phyloP scores from a whole-genome alignment of 2,329 filamentous ascomycete genomes.

The Apiospora kogelbergensis region DNA sequence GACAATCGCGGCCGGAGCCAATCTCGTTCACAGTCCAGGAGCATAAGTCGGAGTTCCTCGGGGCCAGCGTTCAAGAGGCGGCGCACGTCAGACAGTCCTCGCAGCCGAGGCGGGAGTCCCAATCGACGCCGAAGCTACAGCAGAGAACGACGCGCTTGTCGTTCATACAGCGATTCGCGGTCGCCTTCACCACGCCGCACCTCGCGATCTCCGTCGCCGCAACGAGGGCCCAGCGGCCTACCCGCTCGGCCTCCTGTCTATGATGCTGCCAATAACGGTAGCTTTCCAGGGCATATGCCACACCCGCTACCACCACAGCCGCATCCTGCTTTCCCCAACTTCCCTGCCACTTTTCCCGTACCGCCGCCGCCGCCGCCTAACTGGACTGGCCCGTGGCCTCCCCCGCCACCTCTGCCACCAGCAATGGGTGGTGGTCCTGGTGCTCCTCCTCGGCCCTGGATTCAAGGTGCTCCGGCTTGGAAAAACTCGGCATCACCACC shows the following conservation, averaged over 20 bases:
- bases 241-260: neutral
- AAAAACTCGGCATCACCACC: constrained; percentile 7
- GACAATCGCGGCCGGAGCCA: constrained; percentile 28
- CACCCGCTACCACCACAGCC: neutral
- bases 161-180: constrained; percentile 31
- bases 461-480: constrained; percentile 9
- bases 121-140: constrained; percentile 20
- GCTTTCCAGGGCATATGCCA: neutral
- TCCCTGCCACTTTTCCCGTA: constrained; percentile 6
- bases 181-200: constrained; percentile 27
- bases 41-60: constrained; percentile 34
- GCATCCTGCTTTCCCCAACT: constrained; percentile 1
- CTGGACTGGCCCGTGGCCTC: constrained; percentile 16
- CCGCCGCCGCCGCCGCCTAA: constrained; percentile 14
- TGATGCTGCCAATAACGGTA: neutral
- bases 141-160: constrained; percentile 23
- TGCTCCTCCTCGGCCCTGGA: constrained; percentile 10
- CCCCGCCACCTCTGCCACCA: constrained; percentile 10
- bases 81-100: constrained; percentile 35
- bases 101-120: constrained; percentile 24
- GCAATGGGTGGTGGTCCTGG: neutral
- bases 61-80: constrained; percentile 40
- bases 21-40: constrained; percentile 35
- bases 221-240: constrained; percentile 10
- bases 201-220: constrained; percentile 19